A percentile compares a stretch with the other conserved stretches of the same genome.
Conservation (phyloP, 2,329 filamentous ascomycete genomes). For the Neofusicoccum parvum region DNA sequence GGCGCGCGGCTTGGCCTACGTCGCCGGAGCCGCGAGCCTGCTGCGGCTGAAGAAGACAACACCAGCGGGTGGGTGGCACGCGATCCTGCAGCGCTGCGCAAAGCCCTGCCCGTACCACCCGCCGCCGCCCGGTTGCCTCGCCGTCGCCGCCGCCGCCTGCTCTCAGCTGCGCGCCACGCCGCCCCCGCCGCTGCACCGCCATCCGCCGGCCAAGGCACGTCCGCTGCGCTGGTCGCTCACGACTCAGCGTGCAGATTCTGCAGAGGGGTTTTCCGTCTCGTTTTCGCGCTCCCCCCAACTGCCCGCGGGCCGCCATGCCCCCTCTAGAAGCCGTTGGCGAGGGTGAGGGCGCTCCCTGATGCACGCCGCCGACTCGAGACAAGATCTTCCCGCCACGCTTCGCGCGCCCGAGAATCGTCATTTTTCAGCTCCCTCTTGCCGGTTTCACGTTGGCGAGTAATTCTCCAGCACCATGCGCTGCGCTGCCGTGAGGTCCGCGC, state of each 20-base stretch:
- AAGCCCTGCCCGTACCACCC: not conserved
- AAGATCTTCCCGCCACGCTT: conserved; percentile 2
- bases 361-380: not conserved
- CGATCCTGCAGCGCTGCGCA: conserved; percentile 3
- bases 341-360: not conserved
- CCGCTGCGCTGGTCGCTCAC: not conserved
- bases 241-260: conserved; percentile 1
- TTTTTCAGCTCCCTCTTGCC: conserved; percentile 7
- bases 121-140: not conserved
- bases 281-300: not conserved
- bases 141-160: not conserved
- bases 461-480: not conserved
- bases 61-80: conserved; percentile 4
- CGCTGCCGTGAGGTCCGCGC: conserved; percentile 1
- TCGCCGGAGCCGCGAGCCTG: not conserved
- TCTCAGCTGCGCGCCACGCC: not conserved
- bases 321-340: conserved; percentile 13
- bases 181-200: not conserved
- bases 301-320: conserved; percentile 3
- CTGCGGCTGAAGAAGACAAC: conserved; percentile 16
- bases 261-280: not conserved
- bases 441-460: conserved; percentile 16
- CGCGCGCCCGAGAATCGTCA: conserved; percentile 11
- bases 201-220: not conserved
- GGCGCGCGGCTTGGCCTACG: conserved; percentile 15